Evolutionary conservation across 345 rosid genomes (phyloP).

Genomic region (Pugionium dolabratum): DNA sequence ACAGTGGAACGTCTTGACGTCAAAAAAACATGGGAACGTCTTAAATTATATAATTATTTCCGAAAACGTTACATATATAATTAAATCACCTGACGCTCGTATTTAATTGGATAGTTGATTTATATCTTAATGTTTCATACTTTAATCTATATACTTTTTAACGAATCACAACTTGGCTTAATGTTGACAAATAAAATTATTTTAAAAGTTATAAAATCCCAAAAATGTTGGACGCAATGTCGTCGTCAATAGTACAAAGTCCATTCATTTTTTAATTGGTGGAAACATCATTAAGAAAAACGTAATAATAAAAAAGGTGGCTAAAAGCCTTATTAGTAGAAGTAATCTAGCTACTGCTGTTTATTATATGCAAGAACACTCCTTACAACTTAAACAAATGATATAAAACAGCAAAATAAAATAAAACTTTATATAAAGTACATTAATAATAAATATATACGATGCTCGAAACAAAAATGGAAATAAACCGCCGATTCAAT

Average conservation of each 20-base stretch:
- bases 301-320: slow-evolving; percentile 10
- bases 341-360: slow-evolving; percentile 3
- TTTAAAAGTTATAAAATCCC: background rate
- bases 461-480: slow-evolving; percentile 38
- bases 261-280: slow-evolving; percentile 1
- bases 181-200: no score
- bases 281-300: slow-evolving; percentile 3
- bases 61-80: no score
- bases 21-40: no score
- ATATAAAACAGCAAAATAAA: background rate
- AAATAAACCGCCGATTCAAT: slow-evolving; percentile 29
- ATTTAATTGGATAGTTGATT: no score
- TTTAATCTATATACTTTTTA: no score
- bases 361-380: slow-evolving; percentile 11
- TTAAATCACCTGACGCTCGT: no score
- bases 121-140: no score
- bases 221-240: slow-evolving; percentile 7
- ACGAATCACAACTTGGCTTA: no score
- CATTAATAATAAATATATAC: slow-evolving; percentile 15
- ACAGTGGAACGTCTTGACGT: background rate
- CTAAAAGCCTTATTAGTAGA: background rate
- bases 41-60: no score
- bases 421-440: slow-evolving; percentile 21
- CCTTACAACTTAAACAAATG: slow-evolving; percentile 2
- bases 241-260: slow-evolving; percentile 16